Conservation (phyloP, 345 rosid species). For the Bruguiera parviflora region DNA sequence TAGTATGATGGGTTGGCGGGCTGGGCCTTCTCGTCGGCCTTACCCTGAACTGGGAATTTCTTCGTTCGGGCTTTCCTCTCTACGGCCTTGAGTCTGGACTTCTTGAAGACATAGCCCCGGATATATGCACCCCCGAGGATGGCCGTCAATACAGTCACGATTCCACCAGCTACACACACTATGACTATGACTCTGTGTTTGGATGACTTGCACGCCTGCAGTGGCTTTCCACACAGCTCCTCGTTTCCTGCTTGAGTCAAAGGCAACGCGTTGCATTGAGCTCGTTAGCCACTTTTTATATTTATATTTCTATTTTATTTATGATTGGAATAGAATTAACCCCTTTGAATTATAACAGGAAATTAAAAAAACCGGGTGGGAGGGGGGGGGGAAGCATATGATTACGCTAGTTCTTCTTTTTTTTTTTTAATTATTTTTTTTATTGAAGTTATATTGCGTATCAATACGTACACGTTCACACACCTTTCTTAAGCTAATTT, state of each 20-base stretch:
- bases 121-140: constrained; percentile 6
- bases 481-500: no score
- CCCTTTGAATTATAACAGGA: no score
- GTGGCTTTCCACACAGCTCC: constrained; percentile 67
- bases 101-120: constrained; percentile 13
- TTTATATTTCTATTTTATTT: rapidly evolving
- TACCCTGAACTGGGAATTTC: constrained; percentile 16
- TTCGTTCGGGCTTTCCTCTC: constrained; percentile 30
- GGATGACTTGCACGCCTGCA: constrained; percentile 41
- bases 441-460: no score
- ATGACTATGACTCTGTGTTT: constrained; percentile 35
- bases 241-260: constrained; percentile 47
- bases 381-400: no score
- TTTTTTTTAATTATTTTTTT: no score
- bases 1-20: constrained; percentile 1
- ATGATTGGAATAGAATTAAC: neutral
- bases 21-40: constrained; percentile 19
- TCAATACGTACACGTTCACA: no score
- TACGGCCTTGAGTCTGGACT: constrained; percentile 16
- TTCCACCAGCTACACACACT: constrained; percentile 20
- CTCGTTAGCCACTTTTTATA: neutral
- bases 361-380: no score
- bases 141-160: constrained; percentile 22
- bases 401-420: no score
- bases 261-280: neutral